phyloP scores from a whole-genome alignment of 768 basidiomycete species.

The Arthromyces matolae region DNA sequence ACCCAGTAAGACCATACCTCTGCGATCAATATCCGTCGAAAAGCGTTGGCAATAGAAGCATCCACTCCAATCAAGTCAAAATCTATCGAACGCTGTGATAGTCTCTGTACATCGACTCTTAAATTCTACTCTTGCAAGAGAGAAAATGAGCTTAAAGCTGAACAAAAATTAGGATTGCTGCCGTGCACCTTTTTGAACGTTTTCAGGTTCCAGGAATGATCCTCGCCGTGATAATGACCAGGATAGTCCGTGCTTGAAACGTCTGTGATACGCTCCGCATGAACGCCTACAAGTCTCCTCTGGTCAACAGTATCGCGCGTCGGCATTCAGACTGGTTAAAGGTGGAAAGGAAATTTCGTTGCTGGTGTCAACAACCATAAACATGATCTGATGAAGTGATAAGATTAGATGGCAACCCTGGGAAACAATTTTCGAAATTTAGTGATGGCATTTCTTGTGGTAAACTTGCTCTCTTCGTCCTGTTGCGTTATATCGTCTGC shows the following conservation, averaged over 20 bases:
- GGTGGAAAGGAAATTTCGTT: slow-evolving; percentile 2
- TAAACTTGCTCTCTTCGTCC: too few relatives aligned
- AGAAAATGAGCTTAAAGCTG: too few relatives aligned
- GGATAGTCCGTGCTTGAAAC: slow-evolving; percentile 91
- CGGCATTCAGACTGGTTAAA: slow-evolving; percentile 7
- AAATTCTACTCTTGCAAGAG: slow-evolving; percentile 57
- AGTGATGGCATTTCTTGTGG: too few relatives aligned
- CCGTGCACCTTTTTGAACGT: slow-evolving; percentile 71
- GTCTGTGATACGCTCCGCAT: slow-evolving; percentile 68
- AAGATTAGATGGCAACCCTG: too few relatives aligned
- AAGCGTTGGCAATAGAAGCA: slow-evolving; percentile 93
- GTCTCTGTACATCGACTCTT: slow-evolving; percentile 66
- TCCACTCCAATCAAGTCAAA: slow-evolving; percentile 96
- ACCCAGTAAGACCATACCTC: slow-evolving; percentile 57
- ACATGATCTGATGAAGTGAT: too few relatives aligned
- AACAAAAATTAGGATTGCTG: too few relatives aligned
- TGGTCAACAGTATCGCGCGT: slow-evolving; percentile 21
- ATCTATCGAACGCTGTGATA: slow-evolving; percentile 83
- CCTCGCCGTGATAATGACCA: slow-evolving; percentile 81
- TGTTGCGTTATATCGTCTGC: too few relatives aligned
- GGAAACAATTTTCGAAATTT: too few relatives aligned
- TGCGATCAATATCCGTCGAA: slow-evolving; percentile 87
- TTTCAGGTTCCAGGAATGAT: slow-evolving; percentile 77
- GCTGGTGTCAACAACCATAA: slow-evolving; percentile 1
- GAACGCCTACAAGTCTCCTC: slow-evolving; percentile 61